Evolutionary conservation across 2,329 filamentous ascomycete species (phyloP).

Genomic region (Colletotrichum godetiae): DNA sequence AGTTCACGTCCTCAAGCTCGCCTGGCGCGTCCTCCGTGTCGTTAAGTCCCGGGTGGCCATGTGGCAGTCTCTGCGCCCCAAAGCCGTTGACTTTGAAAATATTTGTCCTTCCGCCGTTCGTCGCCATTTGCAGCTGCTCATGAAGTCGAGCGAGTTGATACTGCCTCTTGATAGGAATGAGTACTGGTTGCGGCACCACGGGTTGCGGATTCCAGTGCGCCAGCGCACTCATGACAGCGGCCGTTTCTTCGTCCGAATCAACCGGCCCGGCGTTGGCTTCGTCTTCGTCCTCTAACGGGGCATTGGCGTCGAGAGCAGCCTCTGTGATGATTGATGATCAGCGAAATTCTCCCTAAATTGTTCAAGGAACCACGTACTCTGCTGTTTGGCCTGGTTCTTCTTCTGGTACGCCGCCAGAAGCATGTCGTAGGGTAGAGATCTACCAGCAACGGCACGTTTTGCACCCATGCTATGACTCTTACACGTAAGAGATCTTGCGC

Average conservation of each 20-base stretch:
- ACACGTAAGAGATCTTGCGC: conserved; percentile 89
- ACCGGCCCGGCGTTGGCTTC: conserved; percentile 83
- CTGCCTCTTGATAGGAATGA: conserved; percentile 70
- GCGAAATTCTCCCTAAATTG: neutral
- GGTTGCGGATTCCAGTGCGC: conserved; percentile 82
- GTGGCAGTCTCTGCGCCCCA: conserved; percentile 65
- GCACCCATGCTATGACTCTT: conserved; percentile 97
- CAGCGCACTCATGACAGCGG: conserved; percentile 86
- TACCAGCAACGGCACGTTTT: conserved; percentile 87
- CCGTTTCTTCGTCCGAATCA: conserved; percentile 95
- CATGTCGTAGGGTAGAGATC: conserved; percentile 93
- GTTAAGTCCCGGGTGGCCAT: conserved; percentile 57
- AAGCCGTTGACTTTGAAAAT: conserved; percentile 71
- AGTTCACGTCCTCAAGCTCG: conserved; percentile 62
- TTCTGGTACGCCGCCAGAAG: conserved; percentile 89
- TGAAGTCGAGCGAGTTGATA: conserved; percentile 73
- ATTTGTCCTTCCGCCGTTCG: conserved; percentile 73
- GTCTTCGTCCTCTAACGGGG: conserved; percentile 86
- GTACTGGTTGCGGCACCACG: conserved; percentile 73
- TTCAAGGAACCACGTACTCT: conserved; percentile 72
- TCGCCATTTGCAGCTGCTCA: conserved; percentile 74
- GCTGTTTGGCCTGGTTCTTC: conserved; percentile 98
- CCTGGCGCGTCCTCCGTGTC: conserved; percentile 68
- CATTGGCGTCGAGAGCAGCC: conserved; percentile 93
- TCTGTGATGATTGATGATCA: conserved; percentile 62